A percentile compares a stretch with the other conserved stretches of the same genome.
Conservation (phyloP, 31 red algal species). For the Endocladia muricata region DNA sequence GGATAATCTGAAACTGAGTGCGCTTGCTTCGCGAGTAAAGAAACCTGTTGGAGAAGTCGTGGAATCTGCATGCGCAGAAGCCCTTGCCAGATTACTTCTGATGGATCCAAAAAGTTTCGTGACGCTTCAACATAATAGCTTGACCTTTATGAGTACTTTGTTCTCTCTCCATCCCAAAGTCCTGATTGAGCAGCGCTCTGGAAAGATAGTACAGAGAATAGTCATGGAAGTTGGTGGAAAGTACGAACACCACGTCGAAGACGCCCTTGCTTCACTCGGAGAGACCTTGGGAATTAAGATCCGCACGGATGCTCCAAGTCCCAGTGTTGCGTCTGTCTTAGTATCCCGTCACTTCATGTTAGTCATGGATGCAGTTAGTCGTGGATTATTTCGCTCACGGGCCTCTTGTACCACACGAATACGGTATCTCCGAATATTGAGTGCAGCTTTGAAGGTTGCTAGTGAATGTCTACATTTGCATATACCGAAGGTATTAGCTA, state of each 20-base stretch:
- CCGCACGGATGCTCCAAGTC: neutral
- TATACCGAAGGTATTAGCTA: constrained; percentile 93
- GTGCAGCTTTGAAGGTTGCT: constrained; percentile 37
- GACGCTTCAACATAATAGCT: neutral
- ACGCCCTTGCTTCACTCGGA: constrained; percentile 24
- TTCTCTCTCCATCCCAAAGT: constrained; percentile 6
- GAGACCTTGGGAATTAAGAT: neutral
- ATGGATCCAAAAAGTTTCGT: constrained; percentile 2
- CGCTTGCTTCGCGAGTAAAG: constrained; percentile 24
- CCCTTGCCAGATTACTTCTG: constrained; percentile 29
- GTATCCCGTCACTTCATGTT: constrained; percentile 56
- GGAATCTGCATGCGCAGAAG: constrained; percentile 45
- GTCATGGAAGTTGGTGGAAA: constrained; percentile 64
- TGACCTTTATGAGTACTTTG: neutral
- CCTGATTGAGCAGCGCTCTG: constrained; percentile 20
- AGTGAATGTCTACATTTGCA: constrained; percentile 72
- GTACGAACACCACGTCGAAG: constrained; percentile 18
- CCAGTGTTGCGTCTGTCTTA: constrained; percentile 12
- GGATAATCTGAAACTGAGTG: constrained; percentile 11
- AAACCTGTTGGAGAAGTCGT: constrained; percentile 16
- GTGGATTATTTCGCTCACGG: constrained; percentile 49
- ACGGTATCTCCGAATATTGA: constrained; percentile 45
- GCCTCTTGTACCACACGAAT: constrained; percentile 28
- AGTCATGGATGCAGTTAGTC: constrained; percentile 79
- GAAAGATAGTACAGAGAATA: constrained; percentile 68